Percentiles rank a stretch among this genome's conserved stretches.
Evolutionary conservation across 768 basidiomycete species (phyloP).

Genomic region (Boletus fagicola): DNA sequence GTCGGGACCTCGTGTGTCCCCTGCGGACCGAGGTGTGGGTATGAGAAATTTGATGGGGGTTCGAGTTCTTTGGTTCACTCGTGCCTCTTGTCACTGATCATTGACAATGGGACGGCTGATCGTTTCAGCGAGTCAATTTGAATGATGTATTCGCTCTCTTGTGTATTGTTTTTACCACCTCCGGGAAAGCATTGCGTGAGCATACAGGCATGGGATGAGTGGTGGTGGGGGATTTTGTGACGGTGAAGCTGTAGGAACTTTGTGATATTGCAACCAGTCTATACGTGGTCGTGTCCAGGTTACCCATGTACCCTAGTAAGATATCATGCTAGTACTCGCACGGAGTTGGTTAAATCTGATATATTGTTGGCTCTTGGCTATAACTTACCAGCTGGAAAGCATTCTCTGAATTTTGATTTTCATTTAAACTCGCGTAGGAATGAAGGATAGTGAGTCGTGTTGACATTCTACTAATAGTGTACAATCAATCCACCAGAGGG

Average conservation of each 20-base stretch:
- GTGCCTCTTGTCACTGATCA: not conserved
- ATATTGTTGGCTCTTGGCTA: too few relatives aligned
- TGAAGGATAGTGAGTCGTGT: conserved; percentile 9
- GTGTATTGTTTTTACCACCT: too few relatives aligned
- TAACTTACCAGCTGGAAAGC: not conserved
- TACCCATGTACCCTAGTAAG: not conserved
- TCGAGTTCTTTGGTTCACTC: not conserved
- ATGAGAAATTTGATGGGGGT: not conserved
- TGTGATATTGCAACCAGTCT: not conserved
- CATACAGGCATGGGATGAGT: not conserved
- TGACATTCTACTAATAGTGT: conserved; percentile 11
- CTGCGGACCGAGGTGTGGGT: not conserved
- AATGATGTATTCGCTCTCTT: not conserved
- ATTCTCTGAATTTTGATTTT: not conserved
- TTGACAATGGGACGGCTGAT: not conserved
- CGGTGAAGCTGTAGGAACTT: not conserved
- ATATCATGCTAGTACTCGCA: too few relatives aligned
- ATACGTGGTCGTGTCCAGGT: not conserved
- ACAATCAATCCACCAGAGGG: conserved; percentile 8
- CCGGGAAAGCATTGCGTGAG: not conserved
- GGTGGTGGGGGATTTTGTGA: too few relatives aligned
- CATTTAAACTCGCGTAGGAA: not conserved
- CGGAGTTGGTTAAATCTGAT: not conserved
- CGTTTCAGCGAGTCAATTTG: not conserved
- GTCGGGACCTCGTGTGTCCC: conserved; percentile 2